Evolutionary conservation across 768 basidiomycete species (phyloP), one percentile per base, ranked within the genome.

Genomic region (Lactifluus rugatus): DNA sequence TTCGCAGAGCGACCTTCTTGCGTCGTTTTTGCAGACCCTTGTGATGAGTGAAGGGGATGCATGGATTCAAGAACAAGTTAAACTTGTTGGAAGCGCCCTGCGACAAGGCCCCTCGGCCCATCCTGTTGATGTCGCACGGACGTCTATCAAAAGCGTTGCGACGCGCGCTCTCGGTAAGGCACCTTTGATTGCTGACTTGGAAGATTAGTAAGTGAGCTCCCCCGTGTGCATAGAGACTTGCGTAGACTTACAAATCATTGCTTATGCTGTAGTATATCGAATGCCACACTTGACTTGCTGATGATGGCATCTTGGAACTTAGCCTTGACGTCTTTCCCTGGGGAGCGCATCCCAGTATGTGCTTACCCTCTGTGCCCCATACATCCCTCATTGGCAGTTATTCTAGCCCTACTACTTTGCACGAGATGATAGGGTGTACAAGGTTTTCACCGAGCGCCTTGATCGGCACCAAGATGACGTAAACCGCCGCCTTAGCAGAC

Each of bases 31-130:
- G 66, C 94, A 98, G 73, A 92, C 92, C 16, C 74, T 97, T 36
- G 82, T 98, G 64, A 97, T 97, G 94, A 92, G 89, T 56, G 93
- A 96, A 75, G 94, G 94, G 16, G 89, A 94, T 64, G 79, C 82
- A 61, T 96, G 91, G 89, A 80, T 98, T n/a, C 75, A 75, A 57
- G 78, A 82, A 2, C 82, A 92, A 58, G 79, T 84, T 3, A 77
- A 80, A 17, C 82, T 81, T 47, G 74, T 93, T 54, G 78, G 83
- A 0, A 78, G 85, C 44, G 85, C 90, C 2, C 73, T 96, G 56
- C 80, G 81, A 44, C 75, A 79, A 1, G 86, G 85, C 0, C 78
- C 80, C 16, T 76, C 76, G 52, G 86, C 85, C 1, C 78, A 82
- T 62, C 93, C 94, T 2, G 92, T 96, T 1, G 70, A 76, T 31